phyloP scores from a whole-genome alignment of 116 monocot species.

The Phalaenopsis hybrid region DNA sequence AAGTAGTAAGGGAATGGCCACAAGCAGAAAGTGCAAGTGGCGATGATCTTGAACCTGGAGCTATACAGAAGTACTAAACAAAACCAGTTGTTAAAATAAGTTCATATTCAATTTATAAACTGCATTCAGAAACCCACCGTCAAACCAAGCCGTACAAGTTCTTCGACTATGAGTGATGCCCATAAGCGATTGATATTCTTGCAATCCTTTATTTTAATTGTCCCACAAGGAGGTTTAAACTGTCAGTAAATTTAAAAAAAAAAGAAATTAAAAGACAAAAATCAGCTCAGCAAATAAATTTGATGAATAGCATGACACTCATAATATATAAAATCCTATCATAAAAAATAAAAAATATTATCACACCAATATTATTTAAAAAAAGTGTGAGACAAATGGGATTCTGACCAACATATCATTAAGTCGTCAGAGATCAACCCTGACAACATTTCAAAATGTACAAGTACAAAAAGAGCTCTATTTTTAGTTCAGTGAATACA shows the following conservation, averaged over 20 bases:
- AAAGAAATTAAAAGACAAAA: neutral
- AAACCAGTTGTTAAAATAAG: constrained; percentile 21
- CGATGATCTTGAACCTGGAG: constrained; percentile 96
- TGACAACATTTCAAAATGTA: neutral
- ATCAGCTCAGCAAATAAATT: neutral
- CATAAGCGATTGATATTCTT: constrained; percentile 74
- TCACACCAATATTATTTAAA: too few relatives aligned
- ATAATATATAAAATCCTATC: neutral
- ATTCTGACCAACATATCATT: neutral
- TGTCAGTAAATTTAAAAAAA: constrained; percentile 14
- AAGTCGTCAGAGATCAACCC: neutral
- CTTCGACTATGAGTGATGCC: constrained; percentile 92
- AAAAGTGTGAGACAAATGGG: neutral
- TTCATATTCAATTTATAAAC: constrained; percentile 4
- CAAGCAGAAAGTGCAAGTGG: constrained; percentile 86
- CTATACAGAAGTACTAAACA: constrained; percentile 90
- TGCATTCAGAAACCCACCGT: constrained; percentile 36
- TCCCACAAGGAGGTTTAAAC: constrained; percentile 21
- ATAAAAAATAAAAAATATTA: too few relatives aligned
- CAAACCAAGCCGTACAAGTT: constrained; percentile 84
- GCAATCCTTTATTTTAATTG: constrained; percentile 27
- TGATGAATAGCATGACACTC: neutral
- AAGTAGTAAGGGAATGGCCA: constrained; percentile 64
- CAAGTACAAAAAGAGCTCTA: neutral
- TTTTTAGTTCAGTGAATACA: constrained; percentile 1